Evolutionary conservation across 2,329 filamentous ascomycete genomes (phyloP).

Genomic region (Pseudocercospora crystallina): DNA sequence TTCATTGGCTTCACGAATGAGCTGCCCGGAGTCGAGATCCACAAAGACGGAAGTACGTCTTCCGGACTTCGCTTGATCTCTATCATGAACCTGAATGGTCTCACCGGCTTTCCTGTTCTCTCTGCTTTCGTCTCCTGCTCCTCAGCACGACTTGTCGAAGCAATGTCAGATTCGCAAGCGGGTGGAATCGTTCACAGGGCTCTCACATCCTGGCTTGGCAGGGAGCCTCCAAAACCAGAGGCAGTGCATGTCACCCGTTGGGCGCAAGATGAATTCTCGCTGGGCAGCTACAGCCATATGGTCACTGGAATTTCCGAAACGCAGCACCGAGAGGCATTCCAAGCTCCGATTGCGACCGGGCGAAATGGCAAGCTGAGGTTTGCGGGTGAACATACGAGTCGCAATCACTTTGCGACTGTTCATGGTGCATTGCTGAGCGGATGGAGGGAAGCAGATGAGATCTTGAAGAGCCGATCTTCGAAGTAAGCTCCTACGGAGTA

Average conservation of each 20-base stretch:
- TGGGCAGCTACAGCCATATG: constrained; percentile 30
- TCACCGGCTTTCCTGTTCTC: constrained; percentile 24
- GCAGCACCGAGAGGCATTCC: constrained; percentile 22
- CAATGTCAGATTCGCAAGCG: constrained; percentile 20
- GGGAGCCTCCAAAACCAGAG: constrained; percentile 20
- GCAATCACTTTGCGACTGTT: constrained; percentile 29
- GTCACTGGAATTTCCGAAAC: constrained; percentile 22
- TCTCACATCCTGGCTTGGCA: constrained; percentile 23
- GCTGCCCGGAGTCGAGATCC: constrained; percentile 23
- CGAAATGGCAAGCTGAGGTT: constrained; percentile 24
- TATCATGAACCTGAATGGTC: constrained; percentile 22
- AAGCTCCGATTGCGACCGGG: constrained; percentile 12
- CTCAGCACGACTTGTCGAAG: constrained; percentile 23
- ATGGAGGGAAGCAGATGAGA: constrained; percentile 27
- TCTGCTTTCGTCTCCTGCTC: constrained; percentile 27
- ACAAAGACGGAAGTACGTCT: constrained; percentile 12
- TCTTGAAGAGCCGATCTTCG: constrained; percentile 12
- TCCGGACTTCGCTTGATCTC: constrained; percentile 21
- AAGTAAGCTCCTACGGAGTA: no score
- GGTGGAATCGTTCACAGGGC: constrained; percentile 23
- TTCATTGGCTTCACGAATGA: constrained; percentile 26
- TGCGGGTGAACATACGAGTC: constrained; percentile 28
- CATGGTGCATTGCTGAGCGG: constrained; percentile 29
- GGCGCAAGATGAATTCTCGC: constrained; percentile 21
- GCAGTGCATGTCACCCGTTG: constrained; percentile 28